Conservation (phyloP, 129 eudicot species). For the Chrysanthemum makinoi region DNA sequence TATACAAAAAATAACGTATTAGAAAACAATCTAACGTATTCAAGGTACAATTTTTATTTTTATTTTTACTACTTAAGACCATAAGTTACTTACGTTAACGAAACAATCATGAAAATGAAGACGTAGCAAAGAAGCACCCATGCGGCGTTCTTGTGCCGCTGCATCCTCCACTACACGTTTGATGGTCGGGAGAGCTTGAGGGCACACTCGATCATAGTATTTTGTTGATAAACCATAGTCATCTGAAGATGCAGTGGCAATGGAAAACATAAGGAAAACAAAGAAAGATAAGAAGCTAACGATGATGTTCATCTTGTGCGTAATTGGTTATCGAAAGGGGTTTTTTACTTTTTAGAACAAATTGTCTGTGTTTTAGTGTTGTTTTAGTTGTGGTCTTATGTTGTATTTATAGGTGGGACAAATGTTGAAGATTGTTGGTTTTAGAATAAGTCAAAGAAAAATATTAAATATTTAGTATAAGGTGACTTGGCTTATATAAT, state of each 20-base stretch:
- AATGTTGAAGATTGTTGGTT: constrained; percentile 5
- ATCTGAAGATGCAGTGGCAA: neutral
- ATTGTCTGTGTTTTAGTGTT: neutral
- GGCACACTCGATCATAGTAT: constrained; percentile 40
- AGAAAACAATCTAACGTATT: too few relatives aligned
- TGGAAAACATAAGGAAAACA: constrained; percentile 4
- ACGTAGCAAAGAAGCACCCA: constrained; percentile 57
- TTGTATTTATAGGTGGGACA: constrained; percentile 7
- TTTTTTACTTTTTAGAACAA: neutral
- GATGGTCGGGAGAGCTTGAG: constrained; percentile 45
- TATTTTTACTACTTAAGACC: neutral
- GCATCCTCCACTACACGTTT: constrained; percentile 48
- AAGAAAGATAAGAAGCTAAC: neutral
- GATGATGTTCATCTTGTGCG: neutral
- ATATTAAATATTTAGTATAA: neutral
- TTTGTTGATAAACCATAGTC: constrained; percentile 23
- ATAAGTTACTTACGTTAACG: constrained; percentile 28
- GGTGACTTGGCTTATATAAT: constrained; percentile 23
- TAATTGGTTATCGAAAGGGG: neutral
- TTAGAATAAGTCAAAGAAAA: constrained; percentile 9
- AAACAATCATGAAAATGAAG: constrained; percentile 62
- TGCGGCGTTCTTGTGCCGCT: constrained; percentile 41
- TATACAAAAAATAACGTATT: too few relatives aligned
- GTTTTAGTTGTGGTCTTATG: neutral
- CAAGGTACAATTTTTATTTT: too few relatives aligned